Percentiles rank a stretch among this genome's conserved stretches.
Evolutionary conservation across 2,329 filamentous ascomycete genomes (phyloP).

Genomic region (Ascomycota sp.): DNA sequence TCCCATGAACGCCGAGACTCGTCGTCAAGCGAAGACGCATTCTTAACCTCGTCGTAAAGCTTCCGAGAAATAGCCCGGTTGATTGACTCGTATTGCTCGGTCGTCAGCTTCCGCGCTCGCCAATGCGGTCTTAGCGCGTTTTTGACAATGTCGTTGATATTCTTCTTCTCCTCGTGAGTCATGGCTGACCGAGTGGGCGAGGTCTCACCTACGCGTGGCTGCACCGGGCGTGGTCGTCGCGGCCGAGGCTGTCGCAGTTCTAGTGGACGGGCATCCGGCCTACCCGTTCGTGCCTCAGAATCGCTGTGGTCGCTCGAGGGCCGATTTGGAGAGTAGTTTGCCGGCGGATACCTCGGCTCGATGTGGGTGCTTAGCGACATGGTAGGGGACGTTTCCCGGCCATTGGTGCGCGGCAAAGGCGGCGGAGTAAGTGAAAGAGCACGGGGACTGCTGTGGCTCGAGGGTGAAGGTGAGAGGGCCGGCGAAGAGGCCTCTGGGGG

Average conservation of each 20-base stretch:
- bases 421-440: slow-evolving; percentile 47
- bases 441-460: slow-evolving; percentile 42
- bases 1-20: slow-evolving; percentile 49
- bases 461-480: slow-evolving; percentile 39
- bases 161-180: slow-evolving; percentile 66
- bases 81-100: slow-evolving; percentile 79
- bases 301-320: slow-evolving; percentile 23
- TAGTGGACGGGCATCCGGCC: slow-evolving; percentile 11
- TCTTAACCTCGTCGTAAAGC: slow-evolving; percentile 50
- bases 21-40: slow-evolving; percentile 36
- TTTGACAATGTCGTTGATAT: slow-evolving; percentile 73
- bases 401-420: slow-evolving; percentile 29
- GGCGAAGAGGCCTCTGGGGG: slow-evolving; percentile 30
- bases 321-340: slow-evolving; percentile 45
- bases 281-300: slow-evolving; percentile 14
- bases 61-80: slow-evolving; percentile 75
- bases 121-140: slow-evolving; percentile 64
- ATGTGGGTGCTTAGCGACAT: slow-evolving; percentile 47
- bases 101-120: slow-evolving; percentile 53
- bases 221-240: slow-evolving; percentile 19
- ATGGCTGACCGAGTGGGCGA: slow-evolving; percentile 46
- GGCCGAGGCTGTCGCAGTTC: slow-evolving; percentile 31
- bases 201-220: slow-evolving; percentile 31
- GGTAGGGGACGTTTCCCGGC: slow-evolving; percentile 40
- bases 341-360: slow-evolving; percentile 50